Conservation (phyloP, 768 basidiomycete species). For the Exsudoporus frostii region DNA sequence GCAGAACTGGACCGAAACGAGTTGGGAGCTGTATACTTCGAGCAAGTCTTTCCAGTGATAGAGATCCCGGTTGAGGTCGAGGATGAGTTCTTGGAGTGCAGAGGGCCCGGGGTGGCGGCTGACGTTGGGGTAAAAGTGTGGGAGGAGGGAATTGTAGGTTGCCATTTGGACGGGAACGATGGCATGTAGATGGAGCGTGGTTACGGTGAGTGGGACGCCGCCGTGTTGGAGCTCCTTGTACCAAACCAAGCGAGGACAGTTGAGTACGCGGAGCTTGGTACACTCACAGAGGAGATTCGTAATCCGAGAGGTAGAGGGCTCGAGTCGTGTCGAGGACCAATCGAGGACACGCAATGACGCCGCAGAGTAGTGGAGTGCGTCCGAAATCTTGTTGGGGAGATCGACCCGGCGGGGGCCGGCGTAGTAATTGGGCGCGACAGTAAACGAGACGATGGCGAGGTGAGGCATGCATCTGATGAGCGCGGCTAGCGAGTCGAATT, state of each 20-base stretch:
- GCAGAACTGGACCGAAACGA: slow-evolving; percentile 17
- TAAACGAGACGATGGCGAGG: slow-evolving; percentile 23
- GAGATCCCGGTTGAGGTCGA: slow-evolving; percentile 1
- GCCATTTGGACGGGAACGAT: neutral
- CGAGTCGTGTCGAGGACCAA: slow-evolving; percentile 2
- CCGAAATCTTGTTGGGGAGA: slow-evolving; percentile 7
- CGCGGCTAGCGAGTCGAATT: slow-evolving; percentile 5
- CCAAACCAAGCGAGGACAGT: slow-evolving; percentile 9
- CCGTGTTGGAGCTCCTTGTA: neutral
- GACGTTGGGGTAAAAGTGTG: neutral
- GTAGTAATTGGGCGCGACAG: neutral
- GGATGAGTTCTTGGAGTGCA: slow-evolving; percentile 19
- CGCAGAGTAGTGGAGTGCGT: slow-evolving; percentile 15
- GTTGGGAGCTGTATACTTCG: slow-evolving; percentile 9
- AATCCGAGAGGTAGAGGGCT: neutral
- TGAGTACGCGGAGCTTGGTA: slow-evolving; percentile 17
- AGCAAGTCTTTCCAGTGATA: slow-evolving; percentile 14
- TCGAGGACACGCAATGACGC: slow-evolving; percentile 22
- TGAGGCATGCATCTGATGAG: slow-evolving; percentile 16
- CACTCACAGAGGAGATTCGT: slow-evolving; percentile 8
- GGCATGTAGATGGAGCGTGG: slow-evolving; percentile 10
- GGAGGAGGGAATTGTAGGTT: neutral
- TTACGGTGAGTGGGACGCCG: slow-evolving; percentile 10
- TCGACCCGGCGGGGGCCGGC: neutral
- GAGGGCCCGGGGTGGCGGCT: neutral